phyloP scores from a whole-genome alignment of 805 yeast species.

The Ascoidea rubescens region DNA sequence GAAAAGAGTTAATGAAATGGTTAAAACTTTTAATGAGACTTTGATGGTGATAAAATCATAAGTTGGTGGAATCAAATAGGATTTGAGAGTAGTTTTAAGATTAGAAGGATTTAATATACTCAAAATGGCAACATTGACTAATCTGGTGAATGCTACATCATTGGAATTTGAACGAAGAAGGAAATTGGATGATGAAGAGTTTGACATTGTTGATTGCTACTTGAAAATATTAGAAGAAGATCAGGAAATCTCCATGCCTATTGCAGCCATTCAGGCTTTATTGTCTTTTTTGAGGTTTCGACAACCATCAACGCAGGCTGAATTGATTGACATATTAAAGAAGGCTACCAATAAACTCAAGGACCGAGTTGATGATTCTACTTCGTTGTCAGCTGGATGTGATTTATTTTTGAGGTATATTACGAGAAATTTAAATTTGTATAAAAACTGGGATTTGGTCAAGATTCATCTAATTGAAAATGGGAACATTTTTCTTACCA shows the following conservation, averaged over 20 bases:
- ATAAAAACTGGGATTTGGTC: conserved; percentile 91
- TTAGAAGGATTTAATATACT: too few relatives aligned
- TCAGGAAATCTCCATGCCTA: conserved; percentile 97
- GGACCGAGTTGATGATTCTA: conserved; percentile 73
- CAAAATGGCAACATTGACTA: too few relatives aligned
- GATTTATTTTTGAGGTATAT: conserved; percentile 93
- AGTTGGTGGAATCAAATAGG: too few relatives aligned
- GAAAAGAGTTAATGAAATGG: too few relatives aligned
- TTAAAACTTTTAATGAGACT: too few relatives aligned
- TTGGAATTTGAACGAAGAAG: too few relatives aligned
- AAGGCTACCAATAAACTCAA: conserved; percentile 67
- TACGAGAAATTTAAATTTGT: conserved; percentile 71
- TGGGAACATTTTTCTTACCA: conserved; percentile 79
- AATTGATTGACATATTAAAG: conserved; percentile 68
- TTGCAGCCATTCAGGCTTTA: conserved; percentile 92
- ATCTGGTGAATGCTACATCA: too few relatives aligned
- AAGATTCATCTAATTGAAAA: conserved; percentile 79
- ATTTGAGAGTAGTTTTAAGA: too few relatives aligned
- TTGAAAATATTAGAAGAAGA: conserved; percentile 74
- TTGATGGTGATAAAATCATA: too few relatives aligned
- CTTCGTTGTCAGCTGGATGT: conserved; percentile 93
- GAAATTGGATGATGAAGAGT: conserved; percentile 18
- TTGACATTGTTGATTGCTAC: conserved; percentile 76
- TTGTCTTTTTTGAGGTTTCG: conserved; percentile 71
- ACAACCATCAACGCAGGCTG: conserved; percentile 90